These are phyloP conservation scores for Stephanodiscus triporus DNA, from an alignment of 108 stramenopile species.

Conservation along the genomic window DNA sequence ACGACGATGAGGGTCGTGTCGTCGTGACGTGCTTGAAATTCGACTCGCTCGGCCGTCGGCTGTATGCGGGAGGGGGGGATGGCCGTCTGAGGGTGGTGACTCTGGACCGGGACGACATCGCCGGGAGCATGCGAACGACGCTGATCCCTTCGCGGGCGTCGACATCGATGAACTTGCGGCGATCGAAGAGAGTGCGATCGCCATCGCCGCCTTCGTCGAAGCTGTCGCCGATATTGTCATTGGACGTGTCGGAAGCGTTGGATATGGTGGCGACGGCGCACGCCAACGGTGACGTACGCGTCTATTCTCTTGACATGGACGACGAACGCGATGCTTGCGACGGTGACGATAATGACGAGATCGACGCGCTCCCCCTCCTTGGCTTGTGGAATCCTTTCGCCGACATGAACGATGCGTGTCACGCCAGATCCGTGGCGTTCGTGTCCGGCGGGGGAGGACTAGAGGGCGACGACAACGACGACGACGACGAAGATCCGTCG, in stretches of 20 bases:
- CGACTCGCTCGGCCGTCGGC: constrained; percentile 42
- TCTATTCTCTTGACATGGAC: constrained; percentile 25
- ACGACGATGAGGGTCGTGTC: constrained; percentile 10
- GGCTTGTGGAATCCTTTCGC: constrained; percentile 45
- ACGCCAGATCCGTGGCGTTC: constrained; percentile 47
- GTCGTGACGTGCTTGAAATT: constrained; percentile 57
- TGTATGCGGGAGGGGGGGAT: constrained; percentile 58
- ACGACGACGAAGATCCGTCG: not conserved
- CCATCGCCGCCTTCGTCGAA: not conserved
- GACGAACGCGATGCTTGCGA: constrained; percentile 10
- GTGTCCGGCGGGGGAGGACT: constrained; percentile 3
- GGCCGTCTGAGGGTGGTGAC: constrained; percentile 45
- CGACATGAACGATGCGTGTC: not conserved
- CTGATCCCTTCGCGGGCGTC: not conserved
- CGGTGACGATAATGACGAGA: too few species aligned
- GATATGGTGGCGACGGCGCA: constrained; percentile 37
- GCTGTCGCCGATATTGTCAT: constrained; percentile 37
- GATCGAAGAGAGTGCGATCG: not conserved
- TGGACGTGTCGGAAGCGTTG: constrained; percentile 41
- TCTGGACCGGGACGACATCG: constrained; percentile 15
- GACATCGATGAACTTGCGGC: not conserved
- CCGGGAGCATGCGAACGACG: not conserved
- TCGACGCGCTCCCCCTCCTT: constrained; percentile 1
- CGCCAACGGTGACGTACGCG: constrained; percentile 33
- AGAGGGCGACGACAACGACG: not conserved